Percentiles rank a stretch among this genome's conserved stretches.
Conservation (phyloP, 495 filamentous ascomycete species). For the Hypoxylon crocopeplum region DNA sequence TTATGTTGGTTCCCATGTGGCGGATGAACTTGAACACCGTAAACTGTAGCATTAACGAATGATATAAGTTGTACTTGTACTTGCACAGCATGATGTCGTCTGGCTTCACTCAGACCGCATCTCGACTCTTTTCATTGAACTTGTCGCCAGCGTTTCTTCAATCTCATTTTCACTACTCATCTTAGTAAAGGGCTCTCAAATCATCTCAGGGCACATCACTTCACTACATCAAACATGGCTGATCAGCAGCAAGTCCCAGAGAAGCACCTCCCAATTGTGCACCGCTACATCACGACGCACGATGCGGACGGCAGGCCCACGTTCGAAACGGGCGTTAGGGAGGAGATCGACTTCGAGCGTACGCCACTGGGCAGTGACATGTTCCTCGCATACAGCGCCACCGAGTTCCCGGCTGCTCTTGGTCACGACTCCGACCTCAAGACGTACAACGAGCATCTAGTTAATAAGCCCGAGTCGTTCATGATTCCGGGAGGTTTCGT, state of each 20-base stretch:
- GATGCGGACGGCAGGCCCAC: conserved; percentile 1
- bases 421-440: neutral
- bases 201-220: no score
- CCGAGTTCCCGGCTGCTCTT: neutral
- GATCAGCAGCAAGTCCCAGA: neutral
- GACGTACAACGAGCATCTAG: neutral
- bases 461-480: conserved; percentile 1
- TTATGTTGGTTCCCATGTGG: no score
- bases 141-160: no score
- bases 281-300: neutral
- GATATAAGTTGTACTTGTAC: no score
- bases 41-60: no score
- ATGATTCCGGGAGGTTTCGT: conserved; percentile 1
- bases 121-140: no score
- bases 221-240: no score
- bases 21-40: no score
- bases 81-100: no score
- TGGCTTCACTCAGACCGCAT: no score
- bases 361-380: neutral
- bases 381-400: conserved; percentile 1
- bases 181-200: no score
- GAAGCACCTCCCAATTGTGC: neutral
- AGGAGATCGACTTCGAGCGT: conserved; percentile 2
- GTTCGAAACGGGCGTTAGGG: neutral
- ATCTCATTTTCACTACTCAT: no score